Conservation (phyloP, 768 basidiomycete genomes). For the Pleurotus ostreatus region DNA sequence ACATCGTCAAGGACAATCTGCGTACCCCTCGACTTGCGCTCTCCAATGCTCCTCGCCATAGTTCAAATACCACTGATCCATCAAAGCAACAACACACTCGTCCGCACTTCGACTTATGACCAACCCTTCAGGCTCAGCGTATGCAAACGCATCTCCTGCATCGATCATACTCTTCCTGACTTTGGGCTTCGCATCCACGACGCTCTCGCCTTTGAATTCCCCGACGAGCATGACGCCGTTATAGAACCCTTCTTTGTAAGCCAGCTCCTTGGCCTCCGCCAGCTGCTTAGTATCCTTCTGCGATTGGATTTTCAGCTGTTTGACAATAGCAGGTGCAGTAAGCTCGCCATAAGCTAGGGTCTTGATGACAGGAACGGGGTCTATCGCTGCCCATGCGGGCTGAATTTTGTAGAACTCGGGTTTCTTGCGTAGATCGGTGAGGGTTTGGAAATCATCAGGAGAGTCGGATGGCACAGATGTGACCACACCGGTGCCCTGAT, state of each 20-base stretch:
- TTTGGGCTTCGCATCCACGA: slow-evolving; percentile 89
- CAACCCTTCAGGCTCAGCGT: slow-evolving; percentile 92
- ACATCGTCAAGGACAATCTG: slow-evolving; percentile 12
- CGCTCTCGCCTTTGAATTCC: slow-evolving; percentile 83
- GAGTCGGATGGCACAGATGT: slow-evolving; percentile 98
- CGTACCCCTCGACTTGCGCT: slow-evolving; percentile 76
- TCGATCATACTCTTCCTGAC: slow-evolving; percentile 83
- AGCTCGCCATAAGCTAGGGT: slow-evolving; percentile 94
- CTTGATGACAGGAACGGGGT: slow-evolving; percentile 82
- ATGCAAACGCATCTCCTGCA: slow-evolving; percentile 74
- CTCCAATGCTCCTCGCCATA: slow-evolving; percentile 94
- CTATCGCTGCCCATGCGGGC: slow-evolving; percentile 78
- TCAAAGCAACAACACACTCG: slow-evolving; percentile 95
- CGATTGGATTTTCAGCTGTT: slow-evolving; percentile 90
- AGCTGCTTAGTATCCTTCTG: slow-evolving; percentile 93
- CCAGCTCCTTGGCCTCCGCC: slow-evolving; percentile 94
- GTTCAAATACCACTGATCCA: slow-evolving; percentile 99
- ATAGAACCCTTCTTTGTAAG: slow-evolving; percentile 99
- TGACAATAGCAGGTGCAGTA: slow-evolving; percentile 78
- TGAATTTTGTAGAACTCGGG: slow-evolving; percentile 95
- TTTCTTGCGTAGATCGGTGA: slow-evolving; percentile 92
- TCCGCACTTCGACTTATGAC: slow-evolving; percentile 90
- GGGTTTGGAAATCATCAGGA: slow-evolving; percentile 91
- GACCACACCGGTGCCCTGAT: slow-evolving; percentile 92
- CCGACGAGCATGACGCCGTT: slow-evolving; percentile 88